Evolutionary conservation across 2,329 filamentous ascomycete species (phyloP).

Genomic region (Pyrenophora graminea): DNA sequence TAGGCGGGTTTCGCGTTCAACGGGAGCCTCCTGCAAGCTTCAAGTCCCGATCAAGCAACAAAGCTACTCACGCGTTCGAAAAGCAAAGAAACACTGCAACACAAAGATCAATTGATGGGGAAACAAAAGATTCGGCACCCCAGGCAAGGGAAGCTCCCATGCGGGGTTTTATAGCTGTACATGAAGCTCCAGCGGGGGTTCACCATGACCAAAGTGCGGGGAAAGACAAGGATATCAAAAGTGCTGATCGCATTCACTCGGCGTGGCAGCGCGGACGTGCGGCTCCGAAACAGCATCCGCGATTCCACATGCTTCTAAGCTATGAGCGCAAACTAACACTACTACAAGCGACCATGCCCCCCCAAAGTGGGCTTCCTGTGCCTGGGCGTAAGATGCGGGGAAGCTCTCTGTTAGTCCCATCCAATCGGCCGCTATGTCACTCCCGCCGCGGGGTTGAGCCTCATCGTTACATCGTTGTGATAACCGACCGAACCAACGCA

Average conservation of each 20-base stretch:
- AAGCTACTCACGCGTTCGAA: too few relatives aligned
- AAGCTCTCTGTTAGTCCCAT: conserved; percentile 14
- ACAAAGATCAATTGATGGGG: not conserved
- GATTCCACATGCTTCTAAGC: conserved; percentile 2
- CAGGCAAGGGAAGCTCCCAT: conserved; percentile 1
- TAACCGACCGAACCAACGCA: not conserved
- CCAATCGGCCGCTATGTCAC: conserved; percentile 23
- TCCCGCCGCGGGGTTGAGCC: conserved; percentile 18
- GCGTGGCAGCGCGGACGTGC: conserved; percentile 10
- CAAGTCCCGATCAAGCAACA: too few relatives aligned
- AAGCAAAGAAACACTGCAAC: too few relatives aligned
- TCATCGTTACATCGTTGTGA: conserved; percentile 2
- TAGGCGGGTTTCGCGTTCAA: too few relatives aligned
- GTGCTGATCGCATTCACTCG: too few relatives aligned
- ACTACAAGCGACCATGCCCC: not conserved
- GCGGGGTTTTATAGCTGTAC: conserved; percentile 34
- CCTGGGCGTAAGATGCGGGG: conserved; percentile 17
- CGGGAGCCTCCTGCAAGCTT: too few relatives aligned
- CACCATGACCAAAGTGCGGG: conserved; percentile 30
- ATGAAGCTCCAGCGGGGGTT: conserved; percentile 12
- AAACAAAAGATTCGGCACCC: not conserved
- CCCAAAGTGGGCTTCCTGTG: not conserved
- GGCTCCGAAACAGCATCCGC: conserved; percentile 30
- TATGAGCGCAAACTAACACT: not conserved
- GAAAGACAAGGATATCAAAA: conserved; percentile 25